Percentiles rank a stretch among this genome's conserved stretches.
phyloP scores from a whole-genome alignment of 768 basidiomycete species.

The Jaapia argillacea region DNA sequence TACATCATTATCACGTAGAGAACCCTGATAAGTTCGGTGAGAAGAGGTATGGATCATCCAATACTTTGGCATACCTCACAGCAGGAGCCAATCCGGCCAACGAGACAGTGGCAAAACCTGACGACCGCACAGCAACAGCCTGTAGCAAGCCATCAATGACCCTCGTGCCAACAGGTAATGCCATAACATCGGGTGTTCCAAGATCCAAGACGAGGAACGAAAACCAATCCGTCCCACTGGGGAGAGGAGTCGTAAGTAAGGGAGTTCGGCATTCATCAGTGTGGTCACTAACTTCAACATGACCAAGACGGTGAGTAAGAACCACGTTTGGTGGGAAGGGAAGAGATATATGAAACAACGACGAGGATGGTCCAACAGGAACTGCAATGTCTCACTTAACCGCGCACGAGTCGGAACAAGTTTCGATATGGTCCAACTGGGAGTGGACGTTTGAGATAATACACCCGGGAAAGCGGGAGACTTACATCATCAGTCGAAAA shows the following conservation, averaged over 20 bases:
- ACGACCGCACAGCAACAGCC: conserved; percentile 71
- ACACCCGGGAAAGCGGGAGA: neutral
- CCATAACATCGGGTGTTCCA: conserved; percentile 56
- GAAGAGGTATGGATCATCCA: neutral
- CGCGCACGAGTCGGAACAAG: conserved; percentile 48
- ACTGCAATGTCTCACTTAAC: conserved; percentile 71
- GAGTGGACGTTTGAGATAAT: conserved; percentile 5
- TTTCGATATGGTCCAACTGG: conserved; percentile 68
- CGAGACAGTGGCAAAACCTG: conserved; percentile 77
- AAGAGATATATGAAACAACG: conserved; percentile 88
- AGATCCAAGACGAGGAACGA: conserved; percentile 86
- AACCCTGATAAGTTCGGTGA: conserved; percentile 38
- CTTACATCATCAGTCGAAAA: conserved; percentile 77
- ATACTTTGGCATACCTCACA: conserved; percentile 50
- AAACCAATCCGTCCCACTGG: conserved; percentile 77
- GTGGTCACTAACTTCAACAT: conserved; percentile 47
- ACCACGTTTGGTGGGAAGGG: conserved; percentile 92
- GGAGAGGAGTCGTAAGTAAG: neutral
- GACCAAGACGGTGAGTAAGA: conserved; percentile 62
- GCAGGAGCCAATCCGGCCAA: conserved; percentile 76
- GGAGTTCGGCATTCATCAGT: conserved; percentile 1
- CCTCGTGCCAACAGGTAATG: conserved; percentile 61
- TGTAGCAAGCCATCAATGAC: conserved; percentile 73
- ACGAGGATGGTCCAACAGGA: conserved; percentile 91
- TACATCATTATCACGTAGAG: conserved; percentile 94